Percentiles rank a stretch among this genome's conserved stretches.
Conservation (phyloP, 768 basidiomycete genomes). For the Xerocomellus intermedius region DNA sequence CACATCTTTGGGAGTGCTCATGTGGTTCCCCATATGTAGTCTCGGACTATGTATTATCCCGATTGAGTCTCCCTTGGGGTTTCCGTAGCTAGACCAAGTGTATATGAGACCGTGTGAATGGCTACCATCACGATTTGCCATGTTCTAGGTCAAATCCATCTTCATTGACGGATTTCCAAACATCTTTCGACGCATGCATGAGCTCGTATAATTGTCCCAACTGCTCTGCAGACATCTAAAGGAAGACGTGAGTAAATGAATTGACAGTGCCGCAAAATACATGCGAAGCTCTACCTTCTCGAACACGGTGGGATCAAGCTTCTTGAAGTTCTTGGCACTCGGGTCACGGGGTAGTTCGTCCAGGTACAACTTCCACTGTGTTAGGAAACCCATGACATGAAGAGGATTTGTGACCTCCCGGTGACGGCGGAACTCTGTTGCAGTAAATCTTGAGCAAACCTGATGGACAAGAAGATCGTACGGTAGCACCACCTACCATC, state of each 20-base stretch:
- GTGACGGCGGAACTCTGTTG: conserved; percentile 85
- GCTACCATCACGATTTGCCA: conserved; percentile 12
- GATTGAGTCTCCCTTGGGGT: neutral
- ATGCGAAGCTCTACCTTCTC: conserved; percentile 58
- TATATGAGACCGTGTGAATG: neutral
- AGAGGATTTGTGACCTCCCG: conserved; percentile 76
- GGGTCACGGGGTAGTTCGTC: conserved; percentile 59
- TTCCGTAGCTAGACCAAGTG: conserved; percentile 4
- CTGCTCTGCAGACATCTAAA: conserved; percentile 86
- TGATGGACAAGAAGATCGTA: neutral
- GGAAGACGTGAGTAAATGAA: neutral
- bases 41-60: conserved; percentile 6
- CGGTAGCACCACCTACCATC: conserved; percentile 46
- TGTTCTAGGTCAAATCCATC: conserved; percentile 1
- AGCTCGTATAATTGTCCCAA: conserved; percentile 92
- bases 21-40: neutral
- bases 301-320: conserved; percentile 64
- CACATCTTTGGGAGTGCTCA: too few species aligned
- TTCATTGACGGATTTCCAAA: conserved; percentile 65
- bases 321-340: conserved; percentile 50
- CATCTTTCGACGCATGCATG: conserved; percentile 85
- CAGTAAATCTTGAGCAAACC: conserved; percentile 3
- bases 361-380: conserved; percentile 93
- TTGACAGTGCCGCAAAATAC: neutral
- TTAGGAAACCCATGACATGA: conserved; percentile 92